Percentiles rank a stretch among this genome's conserved stretches.
phyloP scores from a whole-genome alignment of 2,329 filamentous ascomycete genomes.

The Penicillium sp. region DNA sequence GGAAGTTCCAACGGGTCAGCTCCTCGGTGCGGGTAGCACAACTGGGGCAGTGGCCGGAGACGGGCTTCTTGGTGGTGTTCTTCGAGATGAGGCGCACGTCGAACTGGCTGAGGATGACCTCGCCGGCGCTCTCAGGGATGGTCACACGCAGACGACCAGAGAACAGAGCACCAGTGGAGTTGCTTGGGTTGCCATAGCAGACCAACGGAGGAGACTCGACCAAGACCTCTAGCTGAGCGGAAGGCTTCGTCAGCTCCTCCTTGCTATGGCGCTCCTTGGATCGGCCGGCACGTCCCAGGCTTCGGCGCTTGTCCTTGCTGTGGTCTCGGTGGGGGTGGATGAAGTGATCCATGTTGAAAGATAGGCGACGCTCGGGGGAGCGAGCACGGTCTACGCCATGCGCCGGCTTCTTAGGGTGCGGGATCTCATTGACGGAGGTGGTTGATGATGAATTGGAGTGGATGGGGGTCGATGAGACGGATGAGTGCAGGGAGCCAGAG shows the following conservation, averaged over 20 bases:
- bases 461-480: conserved; percentile 31
- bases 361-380: conserved; percentile 46
- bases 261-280: conserved; percentile 43
- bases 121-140: conserved; percentile 64
- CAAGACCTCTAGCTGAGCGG: conserved; percentile 60
- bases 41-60: conserved; percentile 74
- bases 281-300: conserved; percentile 38
- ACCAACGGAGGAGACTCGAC: conserved; percentile 88
- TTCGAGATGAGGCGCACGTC: conserved; percentile 72
- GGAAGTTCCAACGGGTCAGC: conserved; percentile 77
- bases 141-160: conserved; percentile 79
- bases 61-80: conserved; percentile 78
- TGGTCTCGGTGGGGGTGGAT: conserved; percentile 49
- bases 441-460: conserved; percentile 44
- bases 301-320: conserved; percentile 48
- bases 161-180: conserved; percentile 81
- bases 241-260: conserved; percentile 40
- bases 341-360: conserved; percentile 49
- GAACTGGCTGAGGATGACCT: conserved; percentile 71
- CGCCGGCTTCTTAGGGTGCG: conserved; percentile 32
- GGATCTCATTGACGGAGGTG: conserved; percentile 44
- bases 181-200: conserved; percentile 74
- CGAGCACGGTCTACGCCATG: conserved; percentile 37
- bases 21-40: conserved; percentile 74
- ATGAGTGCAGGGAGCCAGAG: conserved; percentile 36